Evolutionary conservation across 768 basidiomycete genomes (phyloP).

Genomic region (Chlorophyllum brunneum): DNA sequence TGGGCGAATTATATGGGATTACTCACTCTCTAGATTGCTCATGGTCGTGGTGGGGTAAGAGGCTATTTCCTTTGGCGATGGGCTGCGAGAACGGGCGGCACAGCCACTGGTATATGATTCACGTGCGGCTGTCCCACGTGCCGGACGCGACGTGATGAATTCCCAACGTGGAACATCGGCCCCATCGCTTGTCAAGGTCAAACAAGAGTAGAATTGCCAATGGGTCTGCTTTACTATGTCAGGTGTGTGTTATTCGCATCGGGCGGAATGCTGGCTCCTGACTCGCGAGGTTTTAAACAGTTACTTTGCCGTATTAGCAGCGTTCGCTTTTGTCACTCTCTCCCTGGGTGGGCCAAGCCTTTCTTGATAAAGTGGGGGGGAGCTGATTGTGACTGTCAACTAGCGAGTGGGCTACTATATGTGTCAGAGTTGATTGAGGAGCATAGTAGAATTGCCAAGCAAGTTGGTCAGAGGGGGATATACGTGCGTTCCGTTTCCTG

Average conservation of each 20-base stretch:
- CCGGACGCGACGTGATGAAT: conserved; percentile 11
- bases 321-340: conserved; percentile 87
- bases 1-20: not conserved
- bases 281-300: conserved; percentile 29
- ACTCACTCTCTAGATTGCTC: conserved; percentile 90
- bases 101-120: conserved; percentile 13
- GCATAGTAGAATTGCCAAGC: conserved; percentile 78
- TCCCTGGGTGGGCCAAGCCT: conserved; percentile 66
- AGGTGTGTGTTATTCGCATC: conserved; percentile 39
- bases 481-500: conserved; percentile 57
- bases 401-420: conserved; percentile 92
- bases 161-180: not conserved
- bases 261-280: not conserved
- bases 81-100: not conserved
- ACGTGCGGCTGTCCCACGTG: conserved; percentile 18
- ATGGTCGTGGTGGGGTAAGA: conserved; percentile 28
- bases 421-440: conserved; percentile 96
- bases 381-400: conserved; percentile 10
- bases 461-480: conserved; percentile 77
- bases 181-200: not conserved
- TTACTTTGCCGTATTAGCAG: conserved; percentile 72
- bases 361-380: not conserved
- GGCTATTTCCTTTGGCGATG: too few relatives aligned
- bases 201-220: conserved; percentile 21
- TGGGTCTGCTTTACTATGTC: conserved; percentile 58